These are phyloP conservation scores for Arthrobotrys megalospora DNA, from an alignment of 2,329 filamentous ascomycete species.

Conservation along the genomic window DNA sequence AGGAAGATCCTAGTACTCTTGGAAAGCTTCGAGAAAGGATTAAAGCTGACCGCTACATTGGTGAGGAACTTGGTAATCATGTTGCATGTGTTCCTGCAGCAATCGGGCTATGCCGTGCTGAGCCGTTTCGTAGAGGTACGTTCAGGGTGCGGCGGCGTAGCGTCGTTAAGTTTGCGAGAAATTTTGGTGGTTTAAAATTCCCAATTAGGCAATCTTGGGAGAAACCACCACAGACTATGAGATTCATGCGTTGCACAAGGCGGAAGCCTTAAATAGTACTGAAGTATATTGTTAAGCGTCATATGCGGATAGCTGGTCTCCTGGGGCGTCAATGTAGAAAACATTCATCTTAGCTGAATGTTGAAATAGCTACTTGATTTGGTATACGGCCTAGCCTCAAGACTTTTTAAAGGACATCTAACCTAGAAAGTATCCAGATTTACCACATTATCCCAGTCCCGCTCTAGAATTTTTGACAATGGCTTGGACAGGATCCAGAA, in stretches of 20 bases:
- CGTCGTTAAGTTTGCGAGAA: not conserved
- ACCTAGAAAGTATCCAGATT: not conserved
- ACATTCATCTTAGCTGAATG: too few species aligned
- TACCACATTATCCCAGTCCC: constrained; percentile 76
- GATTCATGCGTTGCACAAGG: too few species aligned
- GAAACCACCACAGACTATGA: not conserved
- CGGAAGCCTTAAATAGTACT: not conserved
- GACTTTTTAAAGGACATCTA: not conserved
- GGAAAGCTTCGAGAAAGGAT: constrained; percentile 85
- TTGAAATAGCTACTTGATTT: not conserved
- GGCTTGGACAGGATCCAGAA: constrained; percentile 86
- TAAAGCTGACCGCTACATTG: constrained; percentile 87
- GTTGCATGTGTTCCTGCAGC: constrained; percentile 25
- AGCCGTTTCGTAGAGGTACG: constrained; percentile 7
- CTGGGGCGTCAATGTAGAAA: too few species aligned
- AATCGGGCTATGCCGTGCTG: constrained; percentile 21
- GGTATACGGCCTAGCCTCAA: not conserved
- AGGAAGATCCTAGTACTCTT: constrained; percentile 91
- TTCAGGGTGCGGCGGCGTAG: not conserved
- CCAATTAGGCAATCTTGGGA: constrained; percentile 15
- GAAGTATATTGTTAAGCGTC: too few species aligned
- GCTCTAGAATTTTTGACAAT: constrained; percentile 89
- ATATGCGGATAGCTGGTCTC: too few species aligned
- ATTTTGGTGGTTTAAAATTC: constrained; percentile 21
- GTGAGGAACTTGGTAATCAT: constrained; percentile 93